A percentile compares a stretch with the other conserved stretches of the same genome.
Evolutionary conservation across 116 monocot species (phyloP).

Genomic region (Phalaenopsis hybrid): DNA sequence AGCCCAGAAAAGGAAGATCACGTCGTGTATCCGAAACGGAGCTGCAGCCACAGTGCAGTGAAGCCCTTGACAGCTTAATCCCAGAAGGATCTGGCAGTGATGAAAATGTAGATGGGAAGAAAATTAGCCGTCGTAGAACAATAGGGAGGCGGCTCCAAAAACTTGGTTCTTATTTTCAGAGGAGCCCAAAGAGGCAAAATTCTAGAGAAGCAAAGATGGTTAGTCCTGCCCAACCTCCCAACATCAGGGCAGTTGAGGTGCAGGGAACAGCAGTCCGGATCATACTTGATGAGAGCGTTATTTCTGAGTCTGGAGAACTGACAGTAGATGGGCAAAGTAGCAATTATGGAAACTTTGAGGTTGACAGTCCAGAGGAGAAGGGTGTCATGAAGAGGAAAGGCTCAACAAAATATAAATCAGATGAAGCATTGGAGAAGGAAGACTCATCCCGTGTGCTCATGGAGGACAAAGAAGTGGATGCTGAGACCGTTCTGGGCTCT

Average conservation of each 20-base stretch:
- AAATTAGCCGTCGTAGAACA: constrained; percentile 11
- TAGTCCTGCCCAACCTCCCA: constrained; percentile 16
- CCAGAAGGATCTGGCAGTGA: constrained; percentile 13
- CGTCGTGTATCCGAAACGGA: constrained; percentile 18
- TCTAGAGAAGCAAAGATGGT: background rate
- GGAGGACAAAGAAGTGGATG: background rate
- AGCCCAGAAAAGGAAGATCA: constrained; percentile 57
- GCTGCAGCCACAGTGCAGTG: constrained; percentile 17
- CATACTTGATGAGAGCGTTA: constrained; percentile 14
- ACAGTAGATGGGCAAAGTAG: background rate
- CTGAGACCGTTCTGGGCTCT: background rate
- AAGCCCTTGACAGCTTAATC: constrained; percentile 25
- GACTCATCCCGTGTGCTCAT: background rate
- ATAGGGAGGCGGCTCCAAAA: constrained; percentile 31
- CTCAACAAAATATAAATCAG: background rate
- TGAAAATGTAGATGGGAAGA: constrained; percentile 18
- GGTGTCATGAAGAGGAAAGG: background rate
- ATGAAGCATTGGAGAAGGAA: background rate
- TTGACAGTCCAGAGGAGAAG: too few relatives aligned
- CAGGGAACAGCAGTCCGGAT: constrained; percentile 14
- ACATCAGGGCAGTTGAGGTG: constrained; percentile 6
- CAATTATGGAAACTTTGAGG: background rate
- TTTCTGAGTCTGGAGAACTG: background rate
- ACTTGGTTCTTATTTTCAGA: constrained; percentile 39
- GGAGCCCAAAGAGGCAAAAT: constrained; percentile 22